A percentile compares a stretch with the other conserved stretches of the same genome.
Evolutionary conservation across 176 grass and related monocot species (phyloP).

Genomic region (Miscanthus lutarioriparius): DNA sequence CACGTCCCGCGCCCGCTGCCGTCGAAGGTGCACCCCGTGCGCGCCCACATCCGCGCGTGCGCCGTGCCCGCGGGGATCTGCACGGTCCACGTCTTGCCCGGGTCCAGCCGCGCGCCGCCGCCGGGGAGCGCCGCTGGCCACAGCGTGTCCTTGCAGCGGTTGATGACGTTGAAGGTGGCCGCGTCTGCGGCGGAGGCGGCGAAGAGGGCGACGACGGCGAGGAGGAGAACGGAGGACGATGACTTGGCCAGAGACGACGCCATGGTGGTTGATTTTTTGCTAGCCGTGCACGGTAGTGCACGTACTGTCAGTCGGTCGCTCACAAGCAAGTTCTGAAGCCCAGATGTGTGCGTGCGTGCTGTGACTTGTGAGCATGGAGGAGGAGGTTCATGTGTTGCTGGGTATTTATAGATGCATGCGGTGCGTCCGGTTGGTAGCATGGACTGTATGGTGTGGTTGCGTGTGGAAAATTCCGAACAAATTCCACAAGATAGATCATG

Average conservation of each 20-base stretch:
- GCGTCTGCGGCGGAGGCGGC: conserved; percentile 15
- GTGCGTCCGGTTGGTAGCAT: background rate
- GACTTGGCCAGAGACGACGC: background rate
- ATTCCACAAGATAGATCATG: background rate
- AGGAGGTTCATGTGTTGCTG: background rate
- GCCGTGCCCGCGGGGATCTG: conserved; percentile 26
- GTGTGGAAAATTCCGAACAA: background rate
- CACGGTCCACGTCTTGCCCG: conserved; percentile 40
- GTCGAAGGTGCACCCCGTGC: conserved; percentile 58
- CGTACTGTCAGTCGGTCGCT: background rate
- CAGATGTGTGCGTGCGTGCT: background rate
- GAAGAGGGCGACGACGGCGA: conserved; percentile 5
- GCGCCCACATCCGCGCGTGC: conserved; percentile 48
- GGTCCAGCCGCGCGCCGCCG: conserved; percentile 40
- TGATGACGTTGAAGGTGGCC: conserved; percentile 47
- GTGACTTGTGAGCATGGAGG: background rate
- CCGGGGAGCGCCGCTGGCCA: conserved; percentile 51
- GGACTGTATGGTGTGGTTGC: background rate
- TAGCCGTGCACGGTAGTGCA: background rate
- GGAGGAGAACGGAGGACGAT: background rate
- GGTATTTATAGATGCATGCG: background rate
- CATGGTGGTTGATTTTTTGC: background rate
- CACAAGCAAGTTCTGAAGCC: background rate
- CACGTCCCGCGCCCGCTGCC: conserved; percentile 39
- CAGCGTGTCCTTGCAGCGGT: conserved; percentile 53